Base-by-base conservation (phyloP, 1,284 basidiomycete genomes). In the Tylopilus sp. region DNA sequence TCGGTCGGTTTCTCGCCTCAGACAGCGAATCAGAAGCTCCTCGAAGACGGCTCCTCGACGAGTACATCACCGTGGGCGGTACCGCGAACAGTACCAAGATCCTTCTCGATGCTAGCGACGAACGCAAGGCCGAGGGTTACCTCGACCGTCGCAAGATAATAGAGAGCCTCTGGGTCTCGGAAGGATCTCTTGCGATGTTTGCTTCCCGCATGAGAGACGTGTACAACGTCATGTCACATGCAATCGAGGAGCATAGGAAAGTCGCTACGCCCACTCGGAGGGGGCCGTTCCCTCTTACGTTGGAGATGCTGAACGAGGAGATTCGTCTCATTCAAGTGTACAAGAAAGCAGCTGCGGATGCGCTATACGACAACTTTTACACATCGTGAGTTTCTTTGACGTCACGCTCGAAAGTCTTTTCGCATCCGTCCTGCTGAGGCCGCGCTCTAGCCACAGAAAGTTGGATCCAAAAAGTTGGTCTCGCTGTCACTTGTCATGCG, bases 1-100 rank as follows among this genome's bases (percentile, higher is more conserved):
- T 61, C 35, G 53, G 56, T 52, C 63, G 60, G n/a, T 62, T 64
- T 47, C 29, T 64, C n/a, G 55, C 61, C 26, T 66, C 60, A 25
- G 64, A 64, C 25, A 43, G 46, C 19, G 55, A 61, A 4, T 60
- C 61, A n/a, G 55, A 64, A 39, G 51, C 31, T 28, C 55, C 52
- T 34, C 59, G 63, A 33, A 55, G 58, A 43, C 45, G 33, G 21
- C 39, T 66, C 5, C 51, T 66, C 15, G 63, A 62, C 16, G 60
- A 66, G 38, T 60, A 66, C 47, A 63, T 62, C 49, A 53, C 59
- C 18, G 58, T 62, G 18, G 64, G 63, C 21, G 63, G 60, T 16
- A 46, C 58, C 10, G 59, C 61, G 11, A 66, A 56, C 33, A 60
- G 58, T 18, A 63, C 53, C 40, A 63, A 58, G 44, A 51, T 60